These are phyloP conservation scores for Croton laevigatus DNA, from an alignment of 441 rosid species.

Conservation along the genomic window DNA sequence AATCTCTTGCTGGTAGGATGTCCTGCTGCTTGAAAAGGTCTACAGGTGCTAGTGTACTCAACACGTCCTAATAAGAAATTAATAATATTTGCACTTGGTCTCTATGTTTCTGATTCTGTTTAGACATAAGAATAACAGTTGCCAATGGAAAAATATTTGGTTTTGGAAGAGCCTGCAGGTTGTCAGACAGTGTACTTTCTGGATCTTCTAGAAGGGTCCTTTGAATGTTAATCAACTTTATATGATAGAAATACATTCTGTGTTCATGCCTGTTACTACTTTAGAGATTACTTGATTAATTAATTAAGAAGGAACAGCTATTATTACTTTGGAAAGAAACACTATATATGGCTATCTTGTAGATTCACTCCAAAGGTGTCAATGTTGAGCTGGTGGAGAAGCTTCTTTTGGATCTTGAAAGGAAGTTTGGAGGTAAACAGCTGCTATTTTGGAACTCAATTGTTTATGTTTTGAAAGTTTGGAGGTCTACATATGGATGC, in stretches of 20 bases:
- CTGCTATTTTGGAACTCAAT: conserved; percentile 7
- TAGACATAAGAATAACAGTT: neutral
- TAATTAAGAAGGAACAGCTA: neutral
- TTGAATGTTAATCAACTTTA: neutral
- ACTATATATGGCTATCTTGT: conserved; percentile 14
- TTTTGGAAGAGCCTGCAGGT: neutral
- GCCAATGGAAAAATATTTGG: neutral
- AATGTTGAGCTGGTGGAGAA: conserved; percentile 74
- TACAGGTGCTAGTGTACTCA: neutral
- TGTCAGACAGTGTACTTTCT: neutral
- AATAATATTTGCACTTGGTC: neutral
- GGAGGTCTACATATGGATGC: neutral
- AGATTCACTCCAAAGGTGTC: conserved; percentile 89
- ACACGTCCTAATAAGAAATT: neutral
- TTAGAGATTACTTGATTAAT: neutral
- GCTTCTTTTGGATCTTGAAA: conserved; percentile 62
- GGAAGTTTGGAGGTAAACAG: conserved; percentile 60
- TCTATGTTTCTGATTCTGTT: neutral
- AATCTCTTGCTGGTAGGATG: neutral
- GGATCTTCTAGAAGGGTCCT: neutral
- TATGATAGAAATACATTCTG: neutral
- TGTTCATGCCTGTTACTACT: too few species aligned
- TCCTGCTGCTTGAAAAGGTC: neutral
- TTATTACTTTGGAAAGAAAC: neutral
- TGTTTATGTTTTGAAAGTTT: neutral